Evolutionary conservation across 352 stramenopile species (phyloP), one percentile per base, ranked within the genome.

Genomic region (Elongisporangium anandrum): DNA sequence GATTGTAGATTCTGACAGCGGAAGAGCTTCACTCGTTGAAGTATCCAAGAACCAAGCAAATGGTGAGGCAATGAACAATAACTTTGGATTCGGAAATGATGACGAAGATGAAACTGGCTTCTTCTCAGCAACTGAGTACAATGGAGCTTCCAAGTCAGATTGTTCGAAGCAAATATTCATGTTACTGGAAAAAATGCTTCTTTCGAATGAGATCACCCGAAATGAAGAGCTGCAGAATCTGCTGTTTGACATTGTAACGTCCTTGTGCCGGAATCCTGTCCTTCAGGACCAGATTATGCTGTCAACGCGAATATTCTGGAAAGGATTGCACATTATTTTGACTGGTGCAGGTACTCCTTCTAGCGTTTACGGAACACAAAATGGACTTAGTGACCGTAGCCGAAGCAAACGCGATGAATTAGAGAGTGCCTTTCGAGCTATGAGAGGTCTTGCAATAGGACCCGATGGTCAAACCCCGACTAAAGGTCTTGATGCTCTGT

Each of bases 191-290:
- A 68, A 73, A 56, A 70, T 91, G 21, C 85, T 92, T 56, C 69
- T 88, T 22, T 77, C 75, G 7, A 82, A 83, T 26, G 79, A 90
- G 53, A 83, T 85, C 17, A 87, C 88, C n/a, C 83, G 90, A 61
- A 76, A 79, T 20, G 90, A 79, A 79, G 77, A 87, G 51, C 81
- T 91, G 17, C 83, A 92, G 23, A 87, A 88, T 48, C 63, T 87
- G 26, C 84, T 84, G 12, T 93, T 89, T 63, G 81, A 86, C 24
- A 87, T 91, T 41, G 81, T 87, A 24, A 76, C 78, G 22, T 78
- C 81, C n/a, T 65, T 93, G 26, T 91, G 81, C 50, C 65, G 66
- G 12, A 85, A 72, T 39, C 63, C 45, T 15, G 68, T 70, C 6
- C 62, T 93, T 0, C 84, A 90, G 57, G 63, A 86, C 19, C 76